Conservation (phyloP, 148 eudicot genomes). For the Chenopodium quinoa region DNA sequence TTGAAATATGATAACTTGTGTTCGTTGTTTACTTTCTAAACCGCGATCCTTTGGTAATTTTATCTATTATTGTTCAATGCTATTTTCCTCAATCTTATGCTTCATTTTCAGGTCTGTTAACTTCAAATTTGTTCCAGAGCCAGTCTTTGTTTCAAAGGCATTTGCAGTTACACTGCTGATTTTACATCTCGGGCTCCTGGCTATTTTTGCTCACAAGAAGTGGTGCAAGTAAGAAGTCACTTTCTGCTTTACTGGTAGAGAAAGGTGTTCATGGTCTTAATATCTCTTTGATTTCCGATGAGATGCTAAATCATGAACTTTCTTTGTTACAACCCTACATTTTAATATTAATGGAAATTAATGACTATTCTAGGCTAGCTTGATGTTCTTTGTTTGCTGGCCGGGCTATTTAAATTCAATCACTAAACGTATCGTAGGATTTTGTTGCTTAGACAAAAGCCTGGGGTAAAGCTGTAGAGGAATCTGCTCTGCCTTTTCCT, state of each 20-base stretch:
- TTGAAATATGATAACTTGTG: background rate
- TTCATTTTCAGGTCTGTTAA: slow-evolving; percentile 79
- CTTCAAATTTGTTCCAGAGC: slow-evolving; percentile 97
- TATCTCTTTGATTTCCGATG: background rate
- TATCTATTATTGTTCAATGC: background rate
- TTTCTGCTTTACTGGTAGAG: background rate
- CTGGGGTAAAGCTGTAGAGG: background rate
- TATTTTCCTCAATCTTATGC: slow-evolving; percentile 3
- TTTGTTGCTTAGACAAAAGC: background rate
- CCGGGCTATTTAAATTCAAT: background rate
- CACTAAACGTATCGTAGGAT: background rate
- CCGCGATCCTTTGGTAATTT: background rate
- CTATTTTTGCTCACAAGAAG: slow-evolving; percentile 64
- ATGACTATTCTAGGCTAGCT: background rate
- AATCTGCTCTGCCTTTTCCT: background rate
- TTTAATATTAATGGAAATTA: background rate
- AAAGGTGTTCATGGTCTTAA: background rate
- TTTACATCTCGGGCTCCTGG: slow-evolving; percentile 65
- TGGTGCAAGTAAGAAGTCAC: slow-evolving; percentile 84
- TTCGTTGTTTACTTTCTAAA: background rate
- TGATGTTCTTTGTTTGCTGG: slow-evolving; percentile 3
- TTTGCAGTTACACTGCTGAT: slow-evolving; percentile 66
- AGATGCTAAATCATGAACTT: background rate
- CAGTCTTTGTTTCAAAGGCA: slow-evolving; percentile 65
- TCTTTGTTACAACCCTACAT: background rate